Evolutionary conservation across 305 asterid species (phyloP).

Genomic region (Plantago coronopus): DNA sequence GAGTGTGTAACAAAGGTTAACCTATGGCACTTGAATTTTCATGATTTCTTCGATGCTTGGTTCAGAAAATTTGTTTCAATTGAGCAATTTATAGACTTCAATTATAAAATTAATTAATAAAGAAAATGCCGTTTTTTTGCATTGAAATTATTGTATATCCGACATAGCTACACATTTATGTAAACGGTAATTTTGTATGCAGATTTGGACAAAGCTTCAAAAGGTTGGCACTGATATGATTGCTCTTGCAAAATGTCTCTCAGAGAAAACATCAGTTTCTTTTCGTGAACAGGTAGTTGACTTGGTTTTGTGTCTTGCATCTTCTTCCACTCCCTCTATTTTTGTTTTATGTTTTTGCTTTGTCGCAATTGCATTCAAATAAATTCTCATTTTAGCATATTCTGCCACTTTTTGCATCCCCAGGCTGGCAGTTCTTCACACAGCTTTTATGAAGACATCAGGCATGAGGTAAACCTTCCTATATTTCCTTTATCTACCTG

Average conservation of each 20-base stretch:
- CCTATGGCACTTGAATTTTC: background rate
- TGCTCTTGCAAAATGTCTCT: slow-evolving; percentile 60
- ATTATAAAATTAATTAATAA: background rate
- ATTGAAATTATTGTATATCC: background rate
- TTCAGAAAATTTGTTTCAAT: background rate
- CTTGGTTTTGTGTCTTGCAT: slow-evolving; percentile 17
- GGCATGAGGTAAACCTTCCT: slow-evolving; percentile 28
- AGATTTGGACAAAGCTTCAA: slow-evolving; percentile 70
- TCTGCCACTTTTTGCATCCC: slow-evolving; percentile 7
- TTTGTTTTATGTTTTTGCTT: slow-evolving; percentile 1
- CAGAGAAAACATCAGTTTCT: slow-evolving; percentile 51
- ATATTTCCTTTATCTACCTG: background rate
- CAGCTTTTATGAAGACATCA: slow-evolving; percentile 31
- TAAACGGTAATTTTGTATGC: slow-evolving; percentile 9
- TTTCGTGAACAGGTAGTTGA: slow-evolving; percentile 57
- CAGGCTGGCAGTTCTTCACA: slow-evolving; percentile 36
- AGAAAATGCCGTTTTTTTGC: background rate
- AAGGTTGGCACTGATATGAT: slow-evolving; percentile 64
- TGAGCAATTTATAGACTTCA: background rate
- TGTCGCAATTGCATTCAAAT: background rate
- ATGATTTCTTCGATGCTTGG: background rate
- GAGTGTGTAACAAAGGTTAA: too few relatives aligned
- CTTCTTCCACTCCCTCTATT: slow-evolving; percentile 1
- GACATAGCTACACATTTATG: background rate
- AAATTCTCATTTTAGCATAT: slow-evolving; percentile 9